Conservation (phyloP, 352 stramenopile species). For the Globisporangium sylvaticum region DNA sequence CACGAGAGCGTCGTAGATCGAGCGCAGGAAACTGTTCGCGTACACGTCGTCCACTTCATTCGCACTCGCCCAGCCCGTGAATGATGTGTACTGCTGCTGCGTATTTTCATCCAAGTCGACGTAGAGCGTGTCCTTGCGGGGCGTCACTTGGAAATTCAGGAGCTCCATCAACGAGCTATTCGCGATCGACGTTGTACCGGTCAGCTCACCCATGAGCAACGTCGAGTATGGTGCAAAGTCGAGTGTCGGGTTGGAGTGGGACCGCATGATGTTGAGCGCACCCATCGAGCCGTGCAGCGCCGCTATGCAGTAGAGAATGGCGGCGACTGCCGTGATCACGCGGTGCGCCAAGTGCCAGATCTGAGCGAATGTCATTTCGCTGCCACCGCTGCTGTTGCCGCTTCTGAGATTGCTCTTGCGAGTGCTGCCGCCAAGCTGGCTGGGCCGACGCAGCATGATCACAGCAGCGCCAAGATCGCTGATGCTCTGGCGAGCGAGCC, state of each 20-base stretch:
- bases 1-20: conserved; percentile 13
- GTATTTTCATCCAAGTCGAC: neutral
- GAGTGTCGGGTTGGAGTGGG: neutral
- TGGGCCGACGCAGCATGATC: neutral
- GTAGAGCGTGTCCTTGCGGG: conserved; percentile 5
- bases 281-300: neutral
- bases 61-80: neutral
- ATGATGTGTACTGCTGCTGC: neutral
- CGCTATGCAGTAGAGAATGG: conserved; percentile 1
- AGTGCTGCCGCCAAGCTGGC: neutral
- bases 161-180: conserved; percentile 27
- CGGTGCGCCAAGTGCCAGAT: neutral
- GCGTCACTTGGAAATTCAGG: conserved; percentile 14
- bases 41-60: conserved; percentile 5
- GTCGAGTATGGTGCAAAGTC: neutral
- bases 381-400: neutral
- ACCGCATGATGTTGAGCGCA: neutral
- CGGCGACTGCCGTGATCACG: neutral
- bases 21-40: conserved; percentile 12
- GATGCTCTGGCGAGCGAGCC: neutral
- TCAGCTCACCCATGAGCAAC: conserved; percentile 9
- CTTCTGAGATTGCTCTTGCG: neutral
- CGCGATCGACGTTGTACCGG: conserved; percentile 19
- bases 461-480: neutral
- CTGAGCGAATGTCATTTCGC: neutral